Evolutionary conservation across 768 basidiomycete species (phyloP).

Genomic region (Termitomyces sp.): DNA sequence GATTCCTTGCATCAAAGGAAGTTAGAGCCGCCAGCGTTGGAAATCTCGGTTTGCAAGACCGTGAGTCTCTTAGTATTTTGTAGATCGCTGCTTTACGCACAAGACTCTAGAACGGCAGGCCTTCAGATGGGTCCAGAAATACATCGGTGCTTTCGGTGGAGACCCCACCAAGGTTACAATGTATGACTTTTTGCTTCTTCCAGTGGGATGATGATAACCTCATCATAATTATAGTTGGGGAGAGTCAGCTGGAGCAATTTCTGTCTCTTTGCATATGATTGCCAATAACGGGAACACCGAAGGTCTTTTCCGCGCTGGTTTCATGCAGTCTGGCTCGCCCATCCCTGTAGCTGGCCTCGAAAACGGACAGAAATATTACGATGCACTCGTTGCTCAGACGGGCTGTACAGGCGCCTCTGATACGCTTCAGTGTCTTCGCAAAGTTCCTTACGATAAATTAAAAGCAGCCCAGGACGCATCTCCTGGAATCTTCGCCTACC

Average conservation of each 20-base stretch:
- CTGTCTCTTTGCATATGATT: constrained; percentile 44
- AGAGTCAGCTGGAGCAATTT: constrained; percentile 53
- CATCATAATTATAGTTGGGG: constrained; percentile 34
- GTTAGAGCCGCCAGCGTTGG: constrained; percentile 38
- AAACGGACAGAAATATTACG: constrained; percentile 40
- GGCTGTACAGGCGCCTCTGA: constrained; percentile 34
- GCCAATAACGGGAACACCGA: constrained; percentile 37
- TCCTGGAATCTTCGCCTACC: constrained; percentile 36
- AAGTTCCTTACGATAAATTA: constrained; percentile 28
- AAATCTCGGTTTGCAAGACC: constrained; percentile 58
- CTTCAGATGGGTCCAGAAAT: constrained; percentile 56
- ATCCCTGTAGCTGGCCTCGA: constrained; percentile 39
- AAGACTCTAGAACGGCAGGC: constrained; percentile 12
- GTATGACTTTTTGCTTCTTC: constrained; percentile 17
- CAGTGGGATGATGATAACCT: neutral
- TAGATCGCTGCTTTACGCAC: neutral
- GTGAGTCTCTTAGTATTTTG: constrained; percentile 22
- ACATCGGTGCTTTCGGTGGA: constrained; percentile 57
- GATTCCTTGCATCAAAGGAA: constrained; percentile 40
- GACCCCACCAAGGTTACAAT: constrained; percentile 48
- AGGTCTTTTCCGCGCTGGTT: constrained; percentile 42
- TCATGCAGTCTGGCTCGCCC: constrained; percentile 47
- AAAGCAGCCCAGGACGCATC: constrained; percentile 37
- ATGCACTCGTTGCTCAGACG: constrained; percentile 33
- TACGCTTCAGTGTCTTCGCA: constrained; percentile 39